Conservation (phyloP, 305 asterid species). For the Solanum hybrid region DNA sequence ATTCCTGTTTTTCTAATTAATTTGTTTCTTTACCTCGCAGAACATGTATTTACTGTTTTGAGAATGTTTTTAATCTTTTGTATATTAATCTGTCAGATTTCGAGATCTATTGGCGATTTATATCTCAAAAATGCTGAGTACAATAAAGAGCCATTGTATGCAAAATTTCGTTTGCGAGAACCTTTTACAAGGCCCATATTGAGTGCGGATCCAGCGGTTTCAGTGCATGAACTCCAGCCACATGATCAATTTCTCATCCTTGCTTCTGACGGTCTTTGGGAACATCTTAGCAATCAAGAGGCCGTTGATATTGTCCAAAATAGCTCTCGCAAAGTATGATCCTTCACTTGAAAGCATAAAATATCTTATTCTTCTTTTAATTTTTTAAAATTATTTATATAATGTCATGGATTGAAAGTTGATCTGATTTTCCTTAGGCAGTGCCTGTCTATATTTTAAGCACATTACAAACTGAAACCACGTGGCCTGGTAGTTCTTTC, state of each 20-base stretch:
- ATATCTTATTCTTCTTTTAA: neutral
- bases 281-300: conserved; percentile 37
- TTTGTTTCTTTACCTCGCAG: neutral
- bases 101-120: conserved; percentile 87
- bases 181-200: conserved; percentile 72
- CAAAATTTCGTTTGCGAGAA: conserved; percentile 73
- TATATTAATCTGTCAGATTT: conserved; percentile 37
- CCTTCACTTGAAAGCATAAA: conserved; percentile 2
- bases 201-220: conserved; percentile 74
- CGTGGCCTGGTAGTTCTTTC: neutral
- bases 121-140: conserved; percentile 74
- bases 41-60: neutral
- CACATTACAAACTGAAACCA: neutral
- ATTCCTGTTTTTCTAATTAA: neutral
- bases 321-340: conserved; percentile 26
- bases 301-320: conserved; percentile 38
- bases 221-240: conserved; percentile 64
- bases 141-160: conserved; percentile 75
- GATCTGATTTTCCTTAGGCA: neutral
- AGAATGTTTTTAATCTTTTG: neutral
- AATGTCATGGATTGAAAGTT: neutral
- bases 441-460: neutral
- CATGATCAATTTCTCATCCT: conserved; percentile 72
- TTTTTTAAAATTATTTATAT: neutral
- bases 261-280: conserved; percentile 48